Base-by-base conservation (phyloP, 108 stramenopile species). In the Bacterosira constricta region DNA sequence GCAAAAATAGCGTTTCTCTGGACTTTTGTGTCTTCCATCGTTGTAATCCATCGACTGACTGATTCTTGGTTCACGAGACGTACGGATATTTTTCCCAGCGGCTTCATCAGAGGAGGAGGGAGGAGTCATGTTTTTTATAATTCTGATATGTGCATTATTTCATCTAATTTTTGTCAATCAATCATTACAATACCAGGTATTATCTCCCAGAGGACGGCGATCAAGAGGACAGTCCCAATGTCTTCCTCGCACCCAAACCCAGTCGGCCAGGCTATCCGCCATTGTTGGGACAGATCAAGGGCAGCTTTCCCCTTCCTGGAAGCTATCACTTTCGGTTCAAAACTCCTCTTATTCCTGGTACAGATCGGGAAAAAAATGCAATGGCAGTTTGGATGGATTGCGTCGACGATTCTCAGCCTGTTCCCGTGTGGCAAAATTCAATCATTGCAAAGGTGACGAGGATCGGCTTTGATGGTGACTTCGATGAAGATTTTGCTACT, bases 301-400 rank as follows among this genome's bases (percentile, higher is more conserved):
- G 83, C 54, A 66, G 91, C 70, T 98, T 98, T 79, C 97, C 97
- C 13, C 71, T 98, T 21, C 93, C 95, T 8, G 97, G 97, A 50
- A 83, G 77, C 11, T 98, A 96, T 78, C 97, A 98, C 77, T 98
- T 97, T 80, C 94, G 97, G 10, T 98, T 98, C 89, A 97, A 97
- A 85, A 91, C 82, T 63, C 86, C 94, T 2, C 63, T 95, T 26
- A 64, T 86, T 25, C 91, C 94, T 11, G 94, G 94, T 23, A 75
- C 77, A 1, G 94, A 95, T 68, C 80, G 88, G 30, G 94, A 91
- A 30, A 92, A 95, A 85, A 66, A 73, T 46, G 85, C 82, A 35
- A 79, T 95, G 59, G 77, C 90, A 1, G 94, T 95, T 0, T 95
- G 94, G 94, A 92, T 95, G 94, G 94, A 95, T 69, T 86, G 88